phyloP scores from a whole-genome alignment of 2,329 filamentous ascomycete genomes.

The Aspergillus quadricinctus region DNA sequence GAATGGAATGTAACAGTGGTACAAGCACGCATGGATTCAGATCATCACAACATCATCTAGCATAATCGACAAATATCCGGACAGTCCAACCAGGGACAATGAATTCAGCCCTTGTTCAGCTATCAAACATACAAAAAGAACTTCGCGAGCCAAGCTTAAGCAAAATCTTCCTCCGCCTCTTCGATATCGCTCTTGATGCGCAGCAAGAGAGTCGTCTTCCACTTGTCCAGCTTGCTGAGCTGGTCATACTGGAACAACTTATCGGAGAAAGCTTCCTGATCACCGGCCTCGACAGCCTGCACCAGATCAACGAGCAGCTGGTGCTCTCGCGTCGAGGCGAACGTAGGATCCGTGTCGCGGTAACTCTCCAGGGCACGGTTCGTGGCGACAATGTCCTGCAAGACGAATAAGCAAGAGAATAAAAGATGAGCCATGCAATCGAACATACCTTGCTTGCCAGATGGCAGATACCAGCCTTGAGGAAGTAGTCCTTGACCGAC shows the following conservation, averaged over 20 bases:
- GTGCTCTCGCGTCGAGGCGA: slow-evolving; percentile 72
- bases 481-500: slow-evolving; percentile 91
- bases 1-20: neutral
- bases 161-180: slow-evolving; percentile 64
- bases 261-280: slow-evolving; percentile 79
- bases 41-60: no score
- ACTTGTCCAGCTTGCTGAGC: slow-evolving; percentile 90
- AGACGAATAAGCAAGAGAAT: neutral
- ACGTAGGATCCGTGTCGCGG: slow-evolving; percentile 71
- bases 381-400: slow-evolving; percentile 68
- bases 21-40: no score
- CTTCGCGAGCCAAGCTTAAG: slow-evolving; percentile 38
- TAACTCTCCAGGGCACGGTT: slow-evolving; percentile 79
- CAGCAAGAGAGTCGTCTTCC: slow-evolving; percentile 86
- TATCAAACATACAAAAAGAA: slow-evolving; percentile 3
- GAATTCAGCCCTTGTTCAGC: neutral
- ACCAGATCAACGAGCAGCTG: slow-evolving; percentile 74
- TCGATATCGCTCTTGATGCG: slow-evolving; percentile 81
- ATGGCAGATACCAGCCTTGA: slow-evolving; percentile 91
- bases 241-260: slow-evolving; percentile 87
- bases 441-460: slow-evolving; percentile 55
- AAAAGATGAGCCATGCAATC: neutral
- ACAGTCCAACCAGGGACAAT: slow-evolving; percentile 1
- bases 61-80: neutral
- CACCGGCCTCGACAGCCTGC: slow-evolving; percentile 69